A percentile compares a stretch with the other conserved stretches of the same genome.
Evolutionary conservation across 2,329 filamentous ascomycete genomes (phyloP).

Genomic region (Ophiostoma quercus): DNA sequence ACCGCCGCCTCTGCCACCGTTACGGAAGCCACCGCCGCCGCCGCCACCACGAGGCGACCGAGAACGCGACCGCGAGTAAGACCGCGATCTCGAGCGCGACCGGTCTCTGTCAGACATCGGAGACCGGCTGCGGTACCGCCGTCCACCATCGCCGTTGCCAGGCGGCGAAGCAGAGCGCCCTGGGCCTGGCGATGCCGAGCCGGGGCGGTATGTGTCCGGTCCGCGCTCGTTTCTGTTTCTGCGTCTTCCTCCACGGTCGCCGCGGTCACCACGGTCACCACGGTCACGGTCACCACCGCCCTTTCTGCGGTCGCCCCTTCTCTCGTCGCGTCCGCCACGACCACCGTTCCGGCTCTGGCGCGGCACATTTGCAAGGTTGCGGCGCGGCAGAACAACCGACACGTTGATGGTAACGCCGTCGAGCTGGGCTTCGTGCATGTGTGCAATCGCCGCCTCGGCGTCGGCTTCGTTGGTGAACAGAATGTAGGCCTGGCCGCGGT

Average conservation of each 20-base stretch:
- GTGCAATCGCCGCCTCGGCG: conserved; percentile 81
- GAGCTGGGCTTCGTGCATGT: conserved; percentile 97
- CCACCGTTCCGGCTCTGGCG: conserved; percentile 51
- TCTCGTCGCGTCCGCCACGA: conserved; percentile 24
- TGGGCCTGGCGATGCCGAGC: conserved; percentile 49
- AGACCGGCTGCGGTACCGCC: conserved; percentile 44
- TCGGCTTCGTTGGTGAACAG: conserved; percentile 71
- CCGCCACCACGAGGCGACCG: conserved; percentile 16
- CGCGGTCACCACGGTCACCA: conserved; percentile 3
- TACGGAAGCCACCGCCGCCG: conserved; percentile 9
- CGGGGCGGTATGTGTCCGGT: conserved; percentile 50
- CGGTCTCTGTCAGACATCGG: conserved; percentile 37
- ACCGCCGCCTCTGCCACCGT: neutral
- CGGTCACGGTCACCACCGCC: conserved; percentile 23
- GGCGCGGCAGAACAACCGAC: conserved; percentile 78
- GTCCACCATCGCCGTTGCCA: conserved; percentile 31
- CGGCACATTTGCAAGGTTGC: conserved; percentile 75
- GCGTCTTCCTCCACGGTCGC: conserved; percentile 5
- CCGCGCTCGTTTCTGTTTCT: conserved; percentile 26
- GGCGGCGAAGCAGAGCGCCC: conserved; percentile 35
- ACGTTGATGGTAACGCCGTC: conserved; percentile 80
- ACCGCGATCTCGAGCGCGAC: conserved; percentile 28
- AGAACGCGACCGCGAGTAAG: conserved; percentile 17
- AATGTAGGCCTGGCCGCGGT: conserved; percentile 90
- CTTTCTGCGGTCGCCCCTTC: conserved; percentile 29